Evolutionary conservation across 2,329 filamentous ascomycete genomes (phyloP), one percentile per base, ranked within the genome.

Genomic region (Pestalotiopsis sp.): DNA sequence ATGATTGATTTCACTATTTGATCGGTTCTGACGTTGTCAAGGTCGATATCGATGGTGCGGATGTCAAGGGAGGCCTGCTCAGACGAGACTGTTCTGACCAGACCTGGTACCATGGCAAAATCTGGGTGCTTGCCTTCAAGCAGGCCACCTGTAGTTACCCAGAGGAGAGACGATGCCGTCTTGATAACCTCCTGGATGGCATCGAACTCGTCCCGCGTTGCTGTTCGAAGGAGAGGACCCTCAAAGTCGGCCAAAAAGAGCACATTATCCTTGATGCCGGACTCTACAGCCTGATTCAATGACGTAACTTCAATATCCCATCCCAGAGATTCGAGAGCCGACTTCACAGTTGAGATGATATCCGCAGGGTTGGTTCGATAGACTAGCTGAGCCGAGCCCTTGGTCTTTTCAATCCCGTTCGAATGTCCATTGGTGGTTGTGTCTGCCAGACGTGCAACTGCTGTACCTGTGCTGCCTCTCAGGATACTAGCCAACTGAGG

Each of bases 221-320:
- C 58, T 3, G 69, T 72, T 13, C 69, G 68, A 12, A 80, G 71
- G 17, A 78, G 71, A 2, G 78, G 76, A 12, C 67, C 65, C 64
- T 76, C 75, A 41, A 76, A 67, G 45, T 80, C 78, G 41, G 72
- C 68, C 11, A 78, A 72, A 23, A 76, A 71, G 63, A 80, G 71
- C 60, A 78, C 72, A 23, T 75, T 72, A 58, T 74, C 71, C 14
- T 25, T 25, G 25, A 25, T 25, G 25, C 25, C 25, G 25, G 25
- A 25, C 25, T 25, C 25, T 25, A 25, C 25, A 25, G 25, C 25
- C 25, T 25, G 3, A 4, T 25, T 25, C 25, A 25, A 25, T 25
- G 25, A 25, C 4, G 25, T 25, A 3, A 25, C 25, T 25, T 25
- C 25, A 25, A 25, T 25, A 25, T 25, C 25, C 25, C 25, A 25